These are phyloP conservation scores for Fraxinus ornus DNA, from an alignment of 305 asterid species.

Conservation along the genomic window DNA sequence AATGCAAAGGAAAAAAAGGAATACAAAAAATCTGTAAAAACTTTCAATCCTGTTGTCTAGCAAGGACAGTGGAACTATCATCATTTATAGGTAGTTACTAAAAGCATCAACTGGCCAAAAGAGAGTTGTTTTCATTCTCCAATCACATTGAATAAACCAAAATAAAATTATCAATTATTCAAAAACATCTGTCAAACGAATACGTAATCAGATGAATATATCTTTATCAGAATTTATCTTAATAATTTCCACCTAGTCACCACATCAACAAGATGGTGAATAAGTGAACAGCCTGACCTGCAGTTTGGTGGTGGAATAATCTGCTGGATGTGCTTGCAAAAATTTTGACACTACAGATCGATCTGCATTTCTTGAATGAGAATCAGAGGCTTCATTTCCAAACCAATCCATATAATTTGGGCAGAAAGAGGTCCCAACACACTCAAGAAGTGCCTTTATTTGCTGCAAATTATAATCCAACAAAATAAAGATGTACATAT, in stretches of 20 bases:
- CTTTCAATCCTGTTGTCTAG: conserved; percentile 19
- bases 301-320: conserved; percentile 70
- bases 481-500: conserved; percentile 21
- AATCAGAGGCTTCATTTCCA: conserved; percentile 53
- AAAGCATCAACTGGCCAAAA: conserved; percentile 18
- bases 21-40: background rate
- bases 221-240: background rate
- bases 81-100: conserved; percentile 11
- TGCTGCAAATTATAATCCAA: conserved; percentile 51
- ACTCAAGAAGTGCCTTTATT: conserved; percentile 92
- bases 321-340: conserved; percentile 80
- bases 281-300: conserved; percentile 51
- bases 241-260: conserved; percentile 9
- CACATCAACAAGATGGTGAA: conserved; percentile 15
- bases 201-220: background rate
- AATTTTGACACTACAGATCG: conserved; percentile 72
- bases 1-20: background rate
- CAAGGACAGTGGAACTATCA: conserved; percentile 9
- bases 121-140: conserved; percentile 7
- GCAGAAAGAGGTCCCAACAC: conserved; percentile 79
- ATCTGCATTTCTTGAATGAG: conserved; percentile 73
- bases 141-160: background rate
- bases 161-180: background rate
- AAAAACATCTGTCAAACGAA: background rate
- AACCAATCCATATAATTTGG: conserved; percentile 88